These are phyloP conservation scores for Fusarium bulbicola DNA, from an alignment of 2,329 filamentous ascomycete species.

Conservation along the genomic window DNA sequence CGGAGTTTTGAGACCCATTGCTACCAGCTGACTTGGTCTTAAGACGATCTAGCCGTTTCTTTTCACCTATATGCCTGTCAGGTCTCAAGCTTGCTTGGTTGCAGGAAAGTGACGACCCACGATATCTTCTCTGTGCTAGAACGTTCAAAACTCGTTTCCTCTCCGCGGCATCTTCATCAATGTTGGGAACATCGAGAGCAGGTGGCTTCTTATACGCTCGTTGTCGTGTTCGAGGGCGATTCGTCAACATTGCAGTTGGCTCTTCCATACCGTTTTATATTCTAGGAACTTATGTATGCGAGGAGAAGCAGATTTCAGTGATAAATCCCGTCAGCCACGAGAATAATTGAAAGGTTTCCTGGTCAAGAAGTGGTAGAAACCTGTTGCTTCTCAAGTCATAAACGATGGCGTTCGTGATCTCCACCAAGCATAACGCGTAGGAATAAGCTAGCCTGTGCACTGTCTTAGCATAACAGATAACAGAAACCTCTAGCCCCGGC, in stretches of 20 bases:
- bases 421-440: conserved; percentile 45
- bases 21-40: conserved; percentile 28
- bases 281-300: background rate
- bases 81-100: background rate
- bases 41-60: conserved; percentile 45
- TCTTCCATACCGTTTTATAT: conserved; percentile 9
- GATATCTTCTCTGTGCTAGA: conserved; percentile 63
- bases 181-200: conserved; percentile 55
- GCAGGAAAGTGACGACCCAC: conserved; percentile 41
- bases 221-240: conserved; percentile 50
- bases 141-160: conserved; percentile 64
- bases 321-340: background rate
- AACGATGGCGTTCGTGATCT: conserved; percentile 16
- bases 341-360: background rate
- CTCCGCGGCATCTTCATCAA: conserved; percentile 61
- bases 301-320: background rate
- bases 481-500: background rate
- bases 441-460: conserved; percentile 22
- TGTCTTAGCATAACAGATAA: conserved; percentile 46
- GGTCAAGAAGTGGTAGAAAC: background rate
- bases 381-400: conserved; percentile 27
- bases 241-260: background rate
- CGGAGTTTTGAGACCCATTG: background rate
- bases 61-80: conserved; percentile 43
- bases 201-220: conserved; percentile 52